A percentile compares a stretch with the other conserved stretches of the same genome.
Evolutionary conservation across 1,139 yeast genomes (phyloP).

Genomic region (Torulaspora pretoriensis): DNA sequence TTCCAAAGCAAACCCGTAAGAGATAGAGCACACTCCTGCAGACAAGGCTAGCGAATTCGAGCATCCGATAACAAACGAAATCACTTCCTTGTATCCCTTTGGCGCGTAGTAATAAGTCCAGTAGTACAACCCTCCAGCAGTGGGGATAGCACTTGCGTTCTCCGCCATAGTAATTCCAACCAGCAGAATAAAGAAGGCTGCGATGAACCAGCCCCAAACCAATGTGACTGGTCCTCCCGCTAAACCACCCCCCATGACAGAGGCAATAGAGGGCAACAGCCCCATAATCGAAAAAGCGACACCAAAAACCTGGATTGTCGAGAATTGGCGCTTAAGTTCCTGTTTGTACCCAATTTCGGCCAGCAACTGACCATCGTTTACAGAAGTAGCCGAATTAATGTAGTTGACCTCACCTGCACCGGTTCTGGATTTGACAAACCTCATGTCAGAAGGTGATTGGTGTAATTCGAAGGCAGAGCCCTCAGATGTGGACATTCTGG

Average conservation of each 20-base stretch:
- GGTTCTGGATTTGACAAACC: conserved; percentile 17
- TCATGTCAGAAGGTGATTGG: conserved; percentile 9
- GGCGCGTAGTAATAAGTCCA: conserved; percentile 59
- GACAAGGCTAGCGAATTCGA: conserved; percentile 55
- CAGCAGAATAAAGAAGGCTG: conserved; percentile 53
- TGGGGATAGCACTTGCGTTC: conserved; percentile 65
- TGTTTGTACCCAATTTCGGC: conserved; percentile 54
- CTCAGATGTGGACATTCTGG: conserved; percentile 8
- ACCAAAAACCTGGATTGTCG: conserved; percentile 47
- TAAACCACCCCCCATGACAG: conserved; percentile 38
- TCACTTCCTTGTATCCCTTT: conserved; percentile 39
- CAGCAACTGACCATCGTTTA: conserved; percentile 45
- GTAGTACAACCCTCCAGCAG: conserved; percentile 67
- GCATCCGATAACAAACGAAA: conserved; percentile 56
- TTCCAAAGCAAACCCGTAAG: conserved; percentile 55
- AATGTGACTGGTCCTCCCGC: conserved; percentile 55
- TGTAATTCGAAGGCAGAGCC: conserved; percentile 12
- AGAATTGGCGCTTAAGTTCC: conserved; percentile 46
- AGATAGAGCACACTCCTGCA: conserved; percentile 54
- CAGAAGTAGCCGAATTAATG: conserved; percentile 22
- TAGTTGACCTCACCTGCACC: conserved; percentile 30
- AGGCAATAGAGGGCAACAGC: conserved; percentile 46
- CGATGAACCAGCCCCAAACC: conserved; percentile 70
- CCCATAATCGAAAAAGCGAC: conserved; percentile 54
- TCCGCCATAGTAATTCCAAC: conserved; percentile 64